phyloP scores from a whole-genome alignment of 1,284 basidiomycete species.

The Puccinia hordei region DNA sequence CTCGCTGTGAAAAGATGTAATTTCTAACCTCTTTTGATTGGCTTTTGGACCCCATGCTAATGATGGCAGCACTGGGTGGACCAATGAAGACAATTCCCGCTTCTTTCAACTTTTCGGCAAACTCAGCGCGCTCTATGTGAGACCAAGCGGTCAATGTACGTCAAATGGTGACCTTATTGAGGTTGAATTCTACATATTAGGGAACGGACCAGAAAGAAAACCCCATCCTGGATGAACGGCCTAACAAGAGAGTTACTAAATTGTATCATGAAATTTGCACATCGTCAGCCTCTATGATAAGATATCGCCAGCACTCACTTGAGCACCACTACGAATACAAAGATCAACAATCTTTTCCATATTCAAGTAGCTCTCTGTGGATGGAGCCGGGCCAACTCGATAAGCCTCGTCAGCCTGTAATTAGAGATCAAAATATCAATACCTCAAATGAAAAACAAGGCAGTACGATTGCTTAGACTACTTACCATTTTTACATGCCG shows the following conservation, averaged over 20 bases:
- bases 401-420: constrained; percentile 91
- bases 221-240: constrained; percentile 51
- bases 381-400: constrained; percentile 85
- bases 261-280: background rate
- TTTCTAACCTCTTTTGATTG: constrained; percentile 52
- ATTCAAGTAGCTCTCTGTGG: constrained; percentile 81
- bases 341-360: constrained; percentile 86
- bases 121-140: constrained; percentile 62
- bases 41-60: constrained; percentile 79
- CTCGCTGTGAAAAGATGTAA: background rate
- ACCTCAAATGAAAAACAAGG: background rate
- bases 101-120: constrained; percentile 53
- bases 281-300: background rate
- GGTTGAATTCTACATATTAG: background rate
- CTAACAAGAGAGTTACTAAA: constrained; percentile 1
- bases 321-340: constrained; percentile 76
- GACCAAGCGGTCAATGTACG: background rate
- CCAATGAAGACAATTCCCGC: constrained; percentile 59
- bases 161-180: too few species aligned
- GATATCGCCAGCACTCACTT: constrained; percentile 63
- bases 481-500: constrained; percentile 68
- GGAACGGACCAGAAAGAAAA: constrained; percentile 42
- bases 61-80: constrained; percentile 58
- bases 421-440: background rate
- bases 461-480: background rate